phyloP scores from a whole-genome alignment of 2,329 filamentous ascomycete genomes.

The Hymenoscyphus fraxineus region DNA sequence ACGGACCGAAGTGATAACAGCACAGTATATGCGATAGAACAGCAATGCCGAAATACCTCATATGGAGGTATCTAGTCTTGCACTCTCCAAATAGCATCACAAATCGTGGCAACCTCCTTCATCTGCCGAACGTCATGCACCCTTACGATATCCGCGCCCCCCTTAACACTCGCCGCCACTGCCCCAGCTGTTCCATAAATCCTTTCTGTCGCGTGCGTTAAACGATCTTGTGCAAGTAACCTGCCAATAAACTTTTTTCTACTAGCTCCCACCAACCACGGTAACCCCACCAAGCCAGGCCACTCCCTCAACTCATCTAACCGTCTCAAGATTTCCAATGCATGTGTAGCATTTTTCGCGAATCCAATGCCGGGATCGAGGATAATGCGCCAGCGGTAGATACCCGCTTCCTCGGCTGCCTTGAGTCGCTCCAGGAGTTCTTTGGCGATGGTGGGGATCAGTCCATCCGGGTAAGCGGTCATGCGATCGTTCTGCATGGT shows the following conservation, averaged over 20 bases:
- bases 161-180: constrained; percentile 78
- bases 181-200: constrained; percentile 85
- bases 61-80: no score
- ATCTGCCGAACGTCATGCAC: constrained; percentile 91
- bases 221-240: neutral
- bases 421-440: constrained; percentile 62
- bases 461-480: constrained; percentile 51
- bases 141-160: constrained; percentile 85
- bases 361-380: constrained; percentile 94
- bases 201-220: no score
- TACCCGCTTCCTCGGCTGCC: constrained; percentile 74
- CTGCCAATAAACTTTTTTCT: constrained; percentile 69
- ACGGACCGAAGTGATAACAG: no score
- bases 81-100: constrained; percentile 81
- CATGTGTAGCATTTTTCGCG: constrained; percentile 78
- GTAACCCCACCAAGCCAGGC: constrained; percentile 64
- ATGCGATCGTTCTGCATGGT: constrained; percentile 55
- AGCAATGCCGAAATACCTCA: no score
- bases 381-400: constrained; percentile 90
- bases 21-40: no score
- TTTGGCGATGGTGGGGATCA: constrained; percentile 50
- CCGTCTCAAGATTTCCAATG: constrained; percentile 71
- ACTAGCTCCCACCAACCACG: constrained; percentile 87
- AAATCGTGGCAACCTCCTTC: constrained; percentile 77
- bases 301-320: constrained; percentile 61